Evolutionary conservation across 331 rosid species (phyloP).

Genomic region (Quercus tomentella): DNA sequence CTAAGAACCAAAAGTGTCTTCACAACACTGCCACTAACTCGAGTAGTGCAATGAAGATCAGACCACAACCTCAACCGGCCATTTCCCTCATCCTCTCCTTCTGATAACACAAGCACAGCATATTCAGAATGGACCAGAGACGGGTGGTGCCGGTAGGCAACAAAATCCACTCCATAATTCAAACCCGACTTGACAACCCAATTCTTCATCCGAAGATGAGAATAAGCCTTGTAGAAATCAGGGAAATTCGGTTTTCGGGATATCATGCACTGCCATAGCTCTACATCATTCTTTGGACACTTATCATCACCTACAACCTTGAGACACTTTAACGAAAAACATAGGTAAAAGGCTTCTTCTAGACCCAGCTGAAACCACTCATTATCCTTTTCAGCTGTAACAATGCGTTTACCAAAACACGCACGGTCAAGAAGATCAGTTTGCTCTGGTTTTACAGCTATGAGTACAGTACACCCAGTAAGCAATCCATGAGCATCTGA

Average conservation of each 20-base stretch:
- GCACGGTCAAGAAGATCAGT: conserved; percentile 50
- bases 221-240: conserved; percentile 33
- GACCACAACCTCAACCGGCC: conserved; percentile 46
- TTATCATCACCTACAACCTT: conserved; percentile 30
- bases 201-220: conserved; percentile 63
- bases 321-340: conserved; percentile 37
- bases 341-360: conserved; percentile 78
- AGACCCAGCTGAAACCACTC: conserved; percentile 58
- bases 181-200: conserved; percentile 38
- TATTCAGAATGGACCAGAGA: conserved; percentile 78
- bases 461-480: conserved; percentile 37
- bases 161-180: not conserved
- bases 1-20: conserved; percentile 38
- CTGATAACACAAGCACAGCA: conserved; percentile 44
- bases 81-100: conserved; percentile 16
- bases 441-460: conserved; percentile 51
- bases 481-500: conserved; percentile 50
- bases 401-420: conserved; percentile 61
- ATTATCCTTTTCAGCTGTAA: conserved; percentile 44
- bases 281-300: conserved; percentile 26
- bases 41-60: conserved; percentile 34
- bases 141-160: conserved; percentile 64
- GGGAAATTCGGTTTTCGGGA: conserved; percentile 45
- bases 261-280: conserved; percentile 40
- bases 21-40: conserved; percentile 44